These are phyloP conservation scores for Lichina pygmaea DNA, from an alignment of 495 filamentous ascomycete genomes.

Conservation along the genomic window DNA sequence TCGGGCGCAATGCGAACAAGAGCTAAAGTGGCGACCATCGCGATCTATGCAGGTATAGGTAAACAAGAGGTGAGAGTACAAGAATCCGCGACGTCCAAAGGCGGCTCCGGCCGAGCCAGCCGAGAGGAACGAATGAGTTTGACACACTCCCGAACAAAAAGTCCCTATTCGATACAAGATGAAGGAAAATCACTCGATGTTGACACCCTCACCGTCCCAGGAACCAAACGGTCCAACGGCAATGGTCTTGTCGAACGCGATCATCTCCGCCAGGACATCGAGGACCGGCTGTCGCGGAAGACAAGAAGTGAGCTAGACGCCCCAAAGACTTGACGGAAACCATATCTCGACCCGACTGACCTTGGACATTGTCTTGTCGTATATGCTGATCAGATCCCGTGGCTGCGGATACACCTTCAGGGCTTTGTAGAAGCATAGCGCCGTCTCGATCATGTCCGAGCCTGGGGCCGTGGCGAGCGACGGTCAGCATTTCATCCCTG, in stretches of 20 bases:
- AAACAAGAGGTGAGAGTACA: too few species aligned
- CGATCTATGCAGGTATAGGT: too few species aligned
- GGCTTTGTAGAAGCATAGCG: conserved; percentile 87
- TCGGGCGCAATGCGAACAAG: too few species aligned
- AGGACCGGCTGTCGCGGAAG: conserved; percentile 38
- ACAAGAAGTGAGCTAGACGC: not conserved
- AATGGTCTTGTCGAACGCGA: conserved; percentile 58
- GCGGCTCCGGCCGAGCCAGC: too few species aligned
- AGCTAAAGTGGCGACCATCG: too few species aligned
- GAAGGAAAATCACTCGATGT: not conserved
- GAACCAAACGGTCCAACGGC: conserved; percentile 16
- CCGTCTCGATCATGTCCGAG: conserved; percentile 50
- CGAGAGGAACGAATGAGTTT: too few species aligned
- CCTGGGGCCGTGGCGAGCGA: conserved; percentile 18
- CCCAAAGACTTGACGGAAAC: not conserved
- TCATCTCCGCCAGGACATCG: conserved; percentile 92
- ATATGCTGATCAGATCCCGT: conserved; percentile 75
- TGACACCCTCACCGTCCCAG: not conserved
- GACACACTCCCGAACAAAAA: too few species aligned
- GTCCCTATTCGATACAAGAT: too few species aligned
- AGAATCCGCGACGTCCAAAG: too few species aligned
- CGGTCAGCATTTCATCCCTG: not conserved
- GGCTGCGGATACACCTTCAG: conserved; percentile 95
- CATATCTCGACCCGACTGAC: conserved; percentile 12
- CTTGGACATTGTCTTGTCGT: conserved; percentile 94